These are phyloP conservation scores for Ophiocordyceps polyrhachis-furcata DNA, from an alignment of 2,329 filamentous ascomycete genomes.

Conservation along the genomic window DNA sequence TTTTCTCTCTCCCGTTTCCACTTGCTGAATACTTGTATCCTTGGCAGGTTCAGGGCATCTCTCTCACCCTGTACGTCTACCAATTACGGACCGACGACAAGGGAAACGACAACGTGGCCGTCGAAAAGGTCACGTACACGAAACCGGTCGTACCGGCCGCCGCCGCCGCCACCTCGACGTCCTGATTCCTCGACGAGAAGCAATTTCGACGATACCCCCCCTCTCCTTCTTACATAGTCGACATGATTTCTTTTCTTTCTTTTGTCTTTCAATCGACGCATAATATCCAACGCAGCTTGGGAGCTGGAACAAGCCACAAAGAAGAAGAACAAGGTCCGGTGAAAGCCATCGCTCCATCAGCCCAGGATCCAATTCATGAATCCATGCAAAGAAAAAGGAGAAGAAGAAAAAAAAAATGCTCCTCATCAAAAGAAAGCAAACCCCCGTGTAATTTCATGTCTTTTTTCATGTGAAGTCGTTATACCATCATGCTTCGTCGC, in stretches of 20 bases:
- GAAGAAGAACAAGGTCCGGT: neutral
- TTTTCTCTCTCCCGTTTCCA: no score
- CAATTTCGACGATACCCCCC: neutral
- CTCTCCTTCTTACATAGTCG: slow-evolving; percentile 1
- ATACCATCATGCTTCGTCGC: slow-evolving; percentile 42
- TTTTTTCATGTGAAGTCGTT: slow-evolving; percentile 11
- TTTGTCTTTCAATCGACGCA: neutral
- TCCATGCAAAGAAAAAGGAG: neutral
- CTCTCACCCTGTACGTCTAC: slow-evolving; percentile 89
- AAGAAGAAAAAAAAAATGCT: neutral
- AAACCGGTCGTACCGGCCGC: slow-evolving; percentile 47
- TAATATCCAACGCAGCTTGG: neutral
- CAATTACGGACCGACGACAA: slow-evolving; percentile 61
- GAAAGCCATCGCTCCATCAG: neutral
- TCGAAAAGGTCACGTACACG: slow-evolving; percentile 74
- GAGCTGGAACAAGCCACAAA: neutral
- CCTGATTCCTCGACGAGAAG: slow-evolving; percentile 3
- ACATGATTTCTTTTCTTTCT: slow-evolving; percentile 3
- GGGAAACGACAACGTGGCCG: slow-evolving; percentile 60
- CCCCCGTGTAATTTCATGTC: slow-evolving; percentile 3
- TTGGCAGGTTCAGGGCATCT: slow-evolving; percentile 76
- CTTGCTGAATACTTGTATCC: no score
- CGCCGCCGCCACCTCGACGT: slow-evolving; percentile 29
- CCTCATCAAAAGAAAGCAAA: neutral
- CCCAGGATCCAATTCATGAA: neutral